These are phyloP conservation scores for Fusarium nurragi DNA, from an alignment of 2,329 filamentous ascomycete species.

Conservation along the genomic window DNA sequence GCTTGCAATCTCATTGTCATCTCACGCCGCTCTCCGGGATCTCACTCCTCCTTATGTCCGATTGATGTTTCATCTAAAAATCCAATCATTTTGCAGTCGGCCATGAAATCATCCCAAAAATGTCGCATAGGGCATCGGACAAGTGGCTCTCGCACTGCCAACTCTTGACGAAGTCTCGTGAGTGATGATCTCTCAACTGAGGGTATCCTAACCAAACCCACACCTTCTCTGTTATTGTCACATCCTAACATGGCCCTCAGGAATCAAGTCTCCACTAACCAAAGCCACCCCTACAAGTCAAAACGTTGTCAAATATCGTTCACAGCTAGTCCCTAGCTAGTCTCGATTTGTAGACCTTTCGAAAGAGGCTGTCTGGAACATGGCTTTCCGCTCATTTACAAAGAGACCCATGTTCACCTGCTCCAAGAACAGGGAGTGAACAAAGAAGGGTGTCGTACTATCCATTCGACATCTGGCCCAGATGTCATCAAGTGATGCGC, in stretches of 20 bases:
- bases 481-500: constrained; percentile 38
- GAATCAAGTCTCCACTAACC: constrained; percentile 34
- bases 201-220: constrained; percentile 9
- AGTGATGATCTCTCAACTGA: constrained; percentile 8
- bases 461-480: constrained; percentile 30
- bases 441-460: constrained; percentile 37
- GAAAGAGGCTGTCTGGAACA: constrained; percentile 43
- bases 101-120: constrained; percentile 8
- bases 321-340: constrained; percentile 38
- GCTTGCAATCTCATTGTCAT: constrained; percentile 32
- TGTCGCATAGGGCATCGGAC: constrained; percentile 7
- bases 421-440: constrained; percentile 23
- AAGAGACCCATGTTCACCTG: constrained; percentile 35
- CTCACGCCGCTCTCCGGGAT: constrained; percentile 23
- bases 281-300: constrained; percentile 43
- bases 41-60: constrained; percentile 12
- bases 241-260: constrained; percentile 32
- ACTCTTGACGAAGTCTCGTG: not conserved
- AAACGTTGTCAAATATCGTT: constrained; percentile 38
- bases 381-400: constrained; percentile 36
- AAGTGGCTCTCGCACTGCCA: not conserved
- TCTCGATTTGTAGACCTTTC: constrained; percentile 34
- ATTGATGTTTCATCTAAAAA: constrained; percentile 28
- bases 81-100: constrained; percentile 7
- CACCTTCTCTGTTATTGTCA: constrained; percentile 26